These are phyloP conservation scores for Spencermartinsiella europaea DNA, from an alignment of 805 yeast genomes.

Conservation along the genomic window DNA sequence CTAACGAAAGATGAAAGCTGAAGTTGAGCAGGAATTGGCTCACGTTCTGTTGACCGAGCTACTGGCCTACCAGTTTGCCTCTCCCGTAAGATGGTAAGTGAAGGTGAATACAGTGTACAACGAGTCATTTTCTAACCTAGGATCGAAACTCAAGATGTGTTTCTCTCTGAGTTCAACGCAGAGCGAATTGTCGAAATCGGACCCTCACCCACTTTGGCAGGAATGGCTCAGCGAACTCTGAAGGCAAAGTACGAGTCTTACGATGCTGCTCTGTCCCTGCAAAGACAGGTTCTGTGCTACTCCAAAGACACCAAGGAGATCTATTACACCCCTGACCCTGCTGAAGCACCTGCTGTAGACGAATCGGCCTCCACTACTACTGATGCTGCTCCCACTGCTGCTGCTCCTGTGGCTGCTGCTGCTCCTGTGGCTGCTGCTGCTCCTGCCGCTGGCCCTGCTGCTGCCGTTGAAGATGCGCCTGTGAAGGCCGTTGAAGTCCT, in stretches of 20 bases:
- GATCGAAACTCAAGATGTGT: slow-evolving; percentile 98
- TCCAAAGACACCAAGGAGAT: slow-evolving; percentile 95
- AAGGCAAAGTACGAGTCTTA: slow-evolving; percentile 94
- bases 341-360: slow-evolving; percentile 31
- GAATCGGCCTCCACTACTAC: slow-evolving; percentile 29
- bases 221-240: slow-evolving; percentile 97
- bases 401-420: slow-evolving; percentile 54
- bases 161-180: slow-evolving; percentile 86
- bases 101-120: not conserved
- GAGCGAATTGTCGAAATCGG: slow-evolving; percentile 98
- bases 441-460: slow-evolving; percentile 74
- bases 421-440: slow-evolving; percentile 60
- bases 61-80: slow-evolving; percentile 97
- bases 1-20: slow-evolving; percentile 88
- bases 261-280: slow-evolving; percentile 91
- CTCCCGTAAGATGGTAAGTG: slow-evolving; percentile 93
- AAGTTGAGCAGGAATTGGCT: slow-evolving; percentile 95
- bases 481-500: slow-evolving; percentile 76
- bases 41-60: slow-evolving; percentile 92
- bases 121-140: slow-evolving; percentile 17
- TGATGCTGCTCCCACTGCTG: slow-evolving; percentile 44
- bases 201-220: slow-evolving; percentile 97
- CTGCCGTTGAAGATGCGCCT: slow-evolving; percentile 83
- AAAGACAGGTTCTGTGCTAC: slow-evolving; percentile 92
- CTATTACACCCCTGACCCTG: slow-evolving; percentile 67